Percentiles rank a stretch among this genome's conserved stretches.
phyloP scores from a whole-genome alignment of 768 basidiomycete genomes.

The Russula earlei region DNA sequence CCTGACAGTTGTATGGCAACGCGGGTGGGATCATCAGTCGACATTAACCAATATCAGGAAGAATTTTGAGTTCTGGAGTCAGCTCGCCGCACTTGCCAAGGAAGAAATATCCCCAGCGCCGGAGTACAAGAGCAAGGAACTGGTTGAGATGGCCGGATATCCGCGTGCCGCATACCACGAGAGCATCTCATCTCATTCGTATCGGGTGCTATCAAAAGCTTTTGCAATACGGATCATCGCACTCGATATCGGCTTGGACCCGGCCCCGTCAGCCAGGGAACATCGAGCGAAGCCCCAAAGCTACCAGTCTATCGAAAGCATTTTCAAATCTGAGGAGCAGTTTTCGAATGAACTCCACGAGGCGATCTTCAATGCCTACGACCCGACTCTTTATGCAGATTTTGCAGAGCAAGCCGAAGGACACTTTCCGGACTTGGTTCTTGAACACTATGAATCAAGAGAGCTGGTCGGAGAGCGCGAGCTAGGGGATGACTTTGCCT shows the following conservation, averaged over 20 bases:
- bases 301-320: constrained; percentile 44
- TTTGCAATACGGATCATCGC: constrained; percentile 66
- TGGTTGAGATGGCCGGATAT: constrained; percentile 38
- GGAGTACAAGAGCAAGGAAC: constrained; percentile 49
- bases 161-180: constrained; percentile 50
- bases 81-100: constrained; percentile 51
- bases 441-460: constrained; percentile 56
- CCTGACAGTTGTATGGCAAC: constrained; percentile 70
- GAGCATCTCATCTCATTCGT: constrained; percentile 51
- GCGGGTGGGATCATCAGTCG: constrained; percentile 61
- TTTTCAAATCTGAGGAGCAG: constrained; percentile 53
- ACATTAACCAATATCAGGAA: constrained; percentile 47
- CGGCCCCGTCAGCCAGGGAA: constrained; percentile 26
- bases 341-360: constrained; percentile 58
- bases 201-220: constrained; percentile 63
- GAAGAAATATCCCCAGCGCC: constrained; percentile 69
- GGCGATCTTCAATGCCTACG: constrained; percentile 61
- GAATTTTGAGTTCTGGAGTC: constrained; percentile 59
- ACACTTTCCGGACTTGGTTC: constrained; percentile 48
- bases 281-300: constrained; percentile 46
- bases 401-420: constrained; percentile 40
- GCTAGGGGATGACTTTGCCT: constrained; percentile 73
- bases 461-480: constrained; percentile 59
- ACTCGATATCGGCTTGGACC: constrained; percentile 60
- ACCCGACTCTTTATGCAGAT: constrained; percentile 60